Conservation (phyloP, 805 yeast genomes). For the Spathaspora passalidarum region DNA sequence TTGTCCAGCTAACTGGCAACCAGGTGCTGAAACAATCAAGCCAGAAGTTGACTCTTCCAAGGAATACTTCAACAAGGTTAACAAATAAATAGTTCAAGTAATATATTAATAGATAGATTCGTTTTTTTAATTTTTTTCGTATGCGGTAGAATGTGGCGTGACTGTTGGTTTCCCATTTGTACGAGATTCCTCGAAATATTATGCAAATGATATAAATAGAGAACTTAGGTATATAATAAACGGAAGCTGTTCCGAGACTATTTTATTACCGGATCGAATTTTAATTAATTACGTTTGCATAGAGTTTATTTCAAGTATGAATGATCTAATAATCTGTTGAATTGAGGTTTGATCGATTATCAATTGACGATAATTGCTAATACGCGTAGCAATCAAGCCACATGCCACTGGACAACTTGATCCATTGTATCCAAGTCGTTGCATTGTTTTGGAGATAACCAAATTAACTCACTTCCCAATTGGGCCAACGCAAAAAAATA, state of each 20-base stretch:
- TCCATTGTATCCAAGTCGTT: neutral
- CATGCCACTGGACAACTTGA: neutral
- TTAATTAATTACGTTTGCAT: too few relatives aligned
- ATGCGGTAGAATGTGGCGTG: too few relatives aligned
- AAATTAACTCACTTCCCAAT: neutral
- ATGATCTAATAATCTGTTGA: too few relatives aligned
- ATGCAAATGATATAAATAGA: too few relatives aligned
- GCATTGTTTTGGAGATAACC: neutral
- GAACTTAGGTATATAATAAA: too few relatives aligned
- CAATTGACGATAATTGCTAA: neutral
- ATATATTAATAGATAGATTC: neutral
- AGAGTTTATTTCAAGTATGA: too few relatives aligned
- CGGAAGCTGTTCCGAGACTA: too few relatives aligned
- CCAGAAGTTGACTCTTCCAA: constrained; percentile 85
- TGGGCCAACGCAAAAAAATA: neutral
- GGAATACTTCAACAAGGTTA: constrained; percentile 88
- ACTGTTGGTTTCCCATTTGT: too few relatives aligned
- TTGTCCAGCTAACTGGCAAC: constrained; percentile 98
- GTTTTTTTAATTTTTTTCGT: too few relatives aligned
- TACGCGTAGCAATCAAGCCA: neutral
- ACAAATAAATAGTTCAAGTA: constrained; percentile 30
- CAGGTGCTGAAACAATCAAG: constrained; percentile 80
- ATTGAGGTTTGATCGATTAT: neutral
- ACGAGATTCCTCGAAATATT: too few relatives aligned
- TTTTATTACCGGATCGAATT: too few relatives aligned